phyloP scores from a whole-genome alignment of 208 protist species.

The Trypanosoma melophagium region DNA sequence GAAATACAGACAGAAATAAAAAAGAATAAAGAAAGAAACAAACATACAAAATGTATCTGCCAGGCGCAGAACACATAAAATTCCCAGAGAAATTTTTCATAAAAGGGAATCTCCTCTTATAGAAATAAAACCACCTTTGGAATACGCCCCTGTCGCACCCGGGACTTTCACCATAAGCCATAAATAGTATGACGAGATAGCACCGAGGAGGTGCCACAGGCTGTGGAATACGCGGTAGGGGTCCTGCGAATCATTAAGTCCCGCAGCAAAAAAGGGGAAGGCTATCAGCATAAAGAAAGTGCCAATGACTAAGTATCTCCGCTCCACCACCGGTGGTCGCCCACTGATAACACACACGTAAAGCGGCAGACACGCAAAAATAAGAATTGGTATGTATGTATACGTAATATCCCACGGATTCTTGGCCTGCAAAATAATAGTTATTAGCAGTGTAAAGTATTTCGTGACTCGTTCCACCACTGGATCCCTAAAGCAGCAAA shows the following conservation, averaged over 20 bases:
- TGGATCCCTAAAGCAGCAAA: slow-evolving; percentile 37
- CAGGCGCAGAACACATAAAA: slow-evolving; percentile 2
- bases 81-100: too few species aligned
- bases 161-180: slow-evolving; percentile 41
- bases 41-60: background rate
- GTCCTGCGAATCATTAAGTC: slow-evolving; percentile 60
- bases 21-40: background rate
- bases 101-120: slow-evolving; percentile 11
- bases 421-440: slow-evolving; percentile 58
- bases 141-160: background rate
- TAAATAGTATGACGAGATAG: slow-evolving; percentile 49
- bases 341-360: slow-evolving; percentile 35
- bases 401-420: slow-evolving; percentile 70
- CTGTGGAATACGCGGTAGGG: slow-evolving; percentile 74
- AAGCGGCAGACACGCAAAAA: slow-evolving; percentile 57
- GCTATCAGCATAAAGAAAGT: slow-evolving; percentile 31
- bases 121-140: background rate
- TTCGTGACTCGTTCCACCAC: slow-evolving; percentile 45
- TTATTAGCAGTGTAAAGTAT: slow-evolving; percentile 54
- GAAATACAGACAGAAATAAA: background rate
- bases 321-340: slow-evolving; percentile 23
- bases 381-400: slow-evolving; percentile 44
- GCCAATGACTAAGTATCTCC: slow-evolving; percentile 23
- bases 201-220: slow-evolving; percentile 73
- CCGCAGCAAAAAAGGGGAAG: slow-evolving; percentile 53